Base-by-base conservation (phyloP, 768 basidiomycete genomes). In the Tylopilus subfusipes region DNA sequence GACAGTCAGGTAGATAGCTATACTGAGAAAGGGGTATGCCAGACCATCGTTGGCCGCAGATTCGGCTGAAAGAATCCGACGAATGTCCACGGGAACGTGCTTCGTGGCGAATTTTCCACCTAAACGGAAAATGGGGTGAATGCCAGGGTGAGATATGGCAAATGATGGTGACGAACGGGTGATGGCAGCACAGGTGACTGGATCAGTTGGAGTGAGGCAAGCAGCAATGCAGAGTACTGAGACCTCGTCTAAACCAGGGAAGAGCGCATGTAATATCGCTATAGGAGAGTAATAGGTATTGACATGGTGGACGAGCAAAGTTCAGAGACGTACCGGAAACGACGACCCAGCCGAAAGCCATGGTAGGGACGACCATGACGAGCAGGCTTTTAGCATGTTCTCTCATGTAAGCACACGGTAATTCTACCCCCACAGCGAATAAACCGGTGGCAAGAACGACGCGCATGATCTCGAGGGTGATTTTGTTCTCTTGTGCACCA, bases 21-120 rank as follows among this genome's bases (percentile, higher is more conserved):
- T 78, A 25, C 83, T 81, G 52, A 98, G 76, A 68, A 98, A 98
- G 0, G 94, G 94, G 68, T 95, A 97, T 2, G 95, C 93, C 14
- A 98, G 79, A 2, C 97, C 97, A 61, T 98, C 97, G 70, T 99
- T 99, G 8, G 91, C 86, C 0, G 95, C 97, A 6, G 90, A 90
- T 71, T 98, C 96, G 0, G 91, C 92, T 0, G 89, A 82, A 8
- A 97, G 75, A 40, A 97, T 78, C 22, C 83, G 86, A 27, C 95
- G 83, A 22, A 98, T 77, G 49, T 91, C 86, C 6, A 73, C 57
- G 5, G 88, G 88, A 5, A 92, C 89, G 62, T 91, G 80, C 53
- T 78, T 80, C 14, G 75, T 70, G 0, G 90, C 89, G 59, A 80
- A 92, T 55, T 77, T 83, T 0, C 90, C 89, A 11, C 85, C 88